Base-by-base conservation (phyloP, 768 basidiomycete species). In the Leccinellum rugosiceps region DNA sequence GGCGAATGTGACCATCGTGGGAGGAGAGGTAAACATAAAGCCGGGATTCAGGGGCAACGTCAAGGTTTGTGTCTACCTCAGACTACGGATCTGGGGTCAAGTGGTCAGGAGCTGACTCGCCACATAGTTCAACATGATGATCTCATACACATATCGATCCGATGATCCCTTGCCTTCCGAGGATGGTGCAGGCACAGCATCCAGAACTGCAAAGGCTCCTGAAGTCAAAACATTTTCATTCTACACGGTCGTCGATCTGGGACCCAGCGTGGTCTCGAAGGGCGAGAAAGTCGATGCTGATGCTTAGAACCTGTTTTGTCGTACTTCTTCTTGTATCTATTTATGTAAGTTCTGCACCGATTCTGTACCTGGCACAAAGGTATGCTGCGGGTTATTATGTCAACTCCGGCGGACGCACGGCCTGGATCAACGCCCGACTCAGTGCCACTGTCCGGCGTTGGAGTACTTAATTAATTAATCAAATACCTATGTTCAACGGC, bases 121-220 rank as follows among this genome's bases (percentile, higher is more conserved):
- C 50, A n/a, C 32, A 43, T 70, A 98, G 95, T 94, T 94, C 71
- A 94, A 94, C 65, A 87, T 98, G 84, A 82, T 94, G 59, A 88
- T 99, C 2, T 85, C 92, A 3, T 98, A 93, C 72, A 96, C 94
- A 0, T 99, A 98, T 70, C 84, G 90, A 32, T 88, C 92, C 0
- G 96, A 98, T 66, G 95, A 97, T 58, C 80, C 86, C 23, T 78
- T 83, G 3, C 82, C 84, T 14, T 81, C 84, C 1, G 86, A 87
- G 52, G 81, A 83, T 58, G 83, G 82, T 52, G 81, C 81, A 25
- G 76, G 64, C 51, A 76, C 73, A n/a, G 74, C 72, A 9, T 76
- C 75, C 15, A 74, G 78, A 43, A 74, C 78, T n/a, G 69, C 74
- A 49, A 83, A 83, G 60, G 68, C 74, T 1, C 83, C 87, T 3